Base-by-base conservation (phyloP, 768 basidiomycete genomes). In the Panellus pusillus region DNA sequence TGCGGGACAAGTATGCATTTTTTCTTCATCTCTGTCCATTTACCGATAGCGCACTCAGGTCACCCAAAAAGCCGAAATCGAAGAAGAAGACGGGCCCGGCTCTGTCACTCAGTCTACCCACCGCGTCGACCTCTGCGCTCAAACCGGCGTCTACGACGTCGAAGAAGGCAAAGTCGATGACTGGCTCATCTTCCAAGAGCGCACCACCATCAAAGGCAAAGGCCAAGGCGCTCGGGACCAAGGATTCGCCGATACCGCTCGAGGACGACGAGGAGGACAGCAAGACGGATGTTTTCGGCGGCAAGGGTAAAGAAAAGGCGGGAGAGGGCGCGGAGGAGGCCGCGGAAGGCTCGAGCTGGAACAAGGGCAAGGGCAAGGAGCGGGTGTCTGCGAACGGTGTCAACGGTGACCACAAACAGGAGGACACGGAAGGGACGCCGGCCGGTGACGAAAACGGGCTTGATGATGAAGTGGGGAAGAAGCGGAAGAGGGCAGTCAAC, bases 1-100 rank as follows among this genome's bases (percentile, higher is more conserved):
- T 93, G 63, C 89, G 89, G 66, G 89, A 93, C 73, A 86, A 84
- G 70, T 79, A 54, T 47, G 72, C 62, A n/a, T 31, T 38, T 3
- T 27, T 28, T n/a, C 9, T 18, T 9, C 24, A 24, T 52, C 46
- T 27, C n/a, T 44, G 65, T 65, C 58, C 59, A 12, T 14, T 32
- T 45, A 50, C 20, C 44, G 38, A 29, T 46, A 36, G 11, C 47
- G 17, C 62, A 59, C 44, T 52, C 54, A 83, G 79, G 55, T 74
- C 86, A 0, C 82, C 84, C 19, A 87, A 86, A 74, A 89, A 89
- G 65, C 60, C 60, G 0, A 86, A 84, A 67, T 84, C 84, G 0
- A 84, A 81, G 68, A 84, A 85, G 63, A 71, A 47, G 51, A 31
- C 13, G 14, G 50, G 46, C 13, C 45, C 58, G 4, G 38, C 54